Evolutionary conservation across 371 early-diverging fungal genomes (phyloP).

Genomic region (Mortierella sp.): DNA sequence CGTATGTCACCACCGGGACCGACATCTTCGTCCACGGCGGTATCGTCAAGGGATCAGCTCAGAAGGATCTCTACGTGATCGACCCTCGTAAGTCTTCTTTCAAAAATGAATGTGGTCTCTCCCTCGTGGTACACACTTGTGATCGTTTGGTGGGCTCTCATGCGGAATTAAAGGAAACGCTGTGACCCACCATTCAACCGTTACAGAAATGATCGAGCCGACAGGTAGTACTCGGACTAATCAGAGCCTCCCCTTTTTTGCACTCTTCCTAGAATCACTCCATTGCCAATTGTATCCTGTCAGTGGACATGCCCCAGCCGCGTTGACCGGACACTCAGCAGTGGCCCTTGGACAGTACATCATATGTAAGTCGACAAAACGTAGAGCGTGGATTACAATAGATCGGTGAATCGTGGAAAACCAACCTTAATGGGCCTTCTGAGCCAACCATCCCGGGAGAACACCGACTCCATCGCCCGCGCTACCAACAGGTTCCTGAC

Average conservation of each 20-base stretch:
- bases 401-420: neutral
- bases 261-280: constrained; percentile 24
- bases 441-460: too few relatives aligned
- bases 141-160: too few relatives aligned
- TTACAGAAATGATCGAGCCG: too few relatives aligned
- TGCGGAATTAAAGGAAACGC: too few relatives aligned
- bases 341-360: constrained; percentile 50
- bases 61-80: constrained; percentile 68
- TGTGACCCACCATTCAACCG: too few relatives aligned
- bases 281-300: constrained; percentile 41
- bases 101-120: neutral
- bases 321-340: constrained; percentile 38
- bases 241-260: too few relatives aligned
- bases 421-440: too few relatives aligned
- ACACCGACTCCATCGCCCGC: too few relatives aligned
- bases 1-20: constrained; percentile 58
- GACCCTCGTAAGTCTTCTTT: constrained; percentile 64
- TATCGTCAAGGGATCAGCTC: constrained; percentile 57
- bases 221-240: too few relatives aligned
- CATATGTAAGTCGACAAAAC: constrained; percentile 33
- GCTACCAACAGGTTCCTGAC: too few relatives aligned
- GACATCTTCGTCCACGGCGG: constrained; percentile 71
- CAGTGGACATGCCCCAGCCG: constrained; percentile 30
- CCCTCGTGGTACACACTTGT: neutral
- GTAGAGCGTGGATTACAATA: neutral